Base-by-base conservation (phyloP, 306 rosid genomes). In the Heteromeles arbutifolia region DNA sequence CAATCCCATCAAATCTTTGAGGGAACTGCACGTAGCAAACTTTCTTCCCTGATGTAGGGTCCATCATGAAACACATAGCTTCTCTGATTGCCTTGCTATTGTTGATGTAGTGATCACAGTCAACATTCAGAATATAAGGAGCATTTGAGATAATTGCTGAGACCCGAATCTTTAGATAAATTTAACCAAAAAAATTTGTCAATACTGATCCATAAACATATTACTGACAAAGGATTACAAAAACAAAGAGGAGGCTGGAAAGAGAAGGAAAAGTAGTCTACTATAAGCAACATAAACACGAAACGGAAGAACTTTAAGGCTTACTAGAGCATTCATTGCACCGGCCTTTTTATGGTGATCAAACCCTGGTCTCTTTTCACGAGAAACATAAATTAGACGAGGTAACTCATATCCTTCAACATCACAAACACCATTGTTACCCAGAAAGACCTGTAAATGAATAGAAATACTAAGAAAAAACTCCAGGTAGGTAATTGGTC, bases 11-110 rank as follows among this genome's bases (percentile, higher is more conserved):
- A 80, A 95, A 95, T 84, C 99, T 90, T 67, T 95, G 97, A 50
- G 99, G 99, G 78, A 95, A 95, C 78, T 95, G 99, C 78, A 95
- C 99, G 66, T 92, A 95, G 81, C 99, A 92, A 69, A 95, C 80
- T 84, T 90, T 92, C 87, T 88, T 92, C 84, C 99, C 97, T 54
- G 87, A 79, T 70, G 89, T 88, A 77, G 97, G 99, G 83, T 95
- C 99, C 99, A 95, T 95, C 97, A 95, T 90, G 87, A 95, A 95
- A 84, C 99, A 95, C 99, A 95, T 95, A 37, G 97, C 91, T 88
- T 95, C 97, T 79, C 99, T 77, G 72, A 95, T 90, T 11, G 99
- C 99, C 87, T 92, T 95, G 86, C 97, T 90, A 79, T 95, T 95
- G 89, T 95, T 95, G 66, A 95, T 92, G 84, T 95, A 95, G 87